Evolutionary conservation across 306 rosid genomes (phyloP).

Genomic region (Crotalaria pallida): DNA sequence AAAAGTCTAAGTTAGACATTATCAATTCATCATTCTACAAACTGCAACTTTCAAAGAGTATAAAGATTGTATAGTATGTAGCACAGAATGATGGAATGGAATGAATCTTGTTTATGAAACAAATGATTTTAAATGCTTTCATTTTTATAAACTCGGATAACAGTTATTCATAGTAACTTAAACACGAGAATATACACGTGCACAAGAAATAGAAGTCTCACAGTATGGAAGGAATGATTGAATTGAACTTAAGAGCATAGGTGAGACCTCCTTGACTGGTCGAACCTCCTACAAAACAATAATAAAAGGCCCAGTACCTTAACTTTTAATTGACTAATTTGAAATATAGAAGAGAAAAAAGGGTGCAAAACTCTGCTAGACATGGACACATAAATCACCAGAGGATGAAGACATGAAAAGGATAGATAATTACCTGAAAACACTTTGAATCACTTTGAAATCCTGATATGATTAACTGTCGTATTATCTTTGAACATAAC

Average conservation of each 20-base stretch:
- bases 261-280: conserved; percentile 91
- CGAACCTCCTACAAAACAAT: conserved; percentile 66
- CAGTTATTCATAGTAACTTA: neutral
- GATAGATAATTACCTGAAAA: conserved; percentile 56
- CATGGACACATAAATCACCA: neutral
- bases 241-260: conserved; percentile 70
- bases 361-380: neutral
- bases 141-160: neutral
- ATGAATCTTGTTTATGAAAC: neutral
- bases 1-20: neutral
- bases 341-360: neutral
- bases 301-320: conserved; percentile 5
- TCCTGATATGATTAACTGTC: conserved; percentile 78
- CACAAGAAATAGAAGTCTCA: conserved; percentile 42
- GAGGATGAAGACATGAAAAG: conserved; percentile 7
- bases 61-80: neutral
- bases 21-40: neutral
- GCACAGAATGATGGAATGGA: neutral
- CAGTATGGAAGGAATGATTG: conserved; percentile 92
- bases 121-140: conserved; percentile 1
- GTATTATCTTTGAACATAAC: conserved; percentile 80
- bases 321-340: neutral
- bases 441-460: conserved; percentile 88
- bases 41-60: neutral
- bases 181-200: neutral